These are phyloP conservation scores for Arthrobotrys iridis DNA, from an alignment of 2,329 filamentous ascomycete species.

Conservation along the genomic window DNA sequence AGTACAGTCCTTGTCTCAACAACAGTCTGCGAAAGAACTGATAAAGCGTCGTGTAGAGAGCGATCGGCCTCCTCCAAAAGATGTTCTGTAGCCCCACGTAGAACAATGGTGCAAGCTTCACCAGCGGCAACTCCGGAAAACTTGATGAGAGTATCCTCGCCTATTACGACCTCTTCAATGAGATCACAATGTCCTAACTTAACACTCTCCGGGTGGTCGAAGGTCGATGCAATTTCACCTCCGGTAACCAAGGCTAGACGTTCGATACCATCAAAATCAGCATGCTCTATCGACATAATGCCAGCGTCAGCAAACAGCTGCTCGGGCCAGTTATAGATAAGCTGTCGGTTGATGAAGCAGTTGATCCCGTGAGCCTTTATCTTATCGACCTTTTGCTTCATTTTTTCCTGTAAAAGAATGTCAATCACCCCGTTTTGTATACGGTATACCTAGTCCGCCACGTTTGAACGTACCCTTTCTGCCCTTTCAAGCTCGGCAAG, in stretches of 20 bases:
- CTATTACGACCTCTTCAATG: constrained; percentile 98
- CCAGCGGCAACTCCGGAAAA: constrained; percentile 96
- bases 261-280: constrained; percentile 98
- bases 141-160: constrained; percentile 95
- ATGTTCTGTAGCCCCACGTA: constrained; percentile 95
- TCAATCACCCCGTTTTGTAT: neutral
- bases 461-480: constrained; percentile 67
- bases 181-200: constrained; percentile 94
- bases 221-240: constrained; percentile 96
- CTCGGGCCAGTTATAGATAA: constrained; percentile 99
- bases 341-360: constrained; percentile 98
- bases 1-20: constrained; percentile 93
- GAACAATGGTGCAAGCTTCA: constrained; percentile 93
- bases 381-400: constrained; percentile 98
- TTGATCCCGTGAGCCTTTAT: constrained; percentile 99
- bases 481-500: constrained; percentile 98
- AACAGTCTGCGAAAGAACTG: constrained; percentile 95
- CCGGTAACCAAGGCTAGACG: constrained; percentile 92
- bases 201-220: constrained; percentile 96
- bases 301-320: constrained; percentile 97
- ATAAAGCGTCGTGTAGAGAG: constrained; percentile 92
- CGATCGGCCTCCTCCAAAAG: constrained; percentile 96
- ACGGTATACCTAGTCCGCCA: neutral
- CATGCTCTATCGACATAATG: constrained; percentile 98
- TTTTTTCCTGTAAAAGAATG: constrained; percentile 78